phyloP scores from a whole-genome alignment of 139 green algal species.

The Chlorella sp. region DNA sequence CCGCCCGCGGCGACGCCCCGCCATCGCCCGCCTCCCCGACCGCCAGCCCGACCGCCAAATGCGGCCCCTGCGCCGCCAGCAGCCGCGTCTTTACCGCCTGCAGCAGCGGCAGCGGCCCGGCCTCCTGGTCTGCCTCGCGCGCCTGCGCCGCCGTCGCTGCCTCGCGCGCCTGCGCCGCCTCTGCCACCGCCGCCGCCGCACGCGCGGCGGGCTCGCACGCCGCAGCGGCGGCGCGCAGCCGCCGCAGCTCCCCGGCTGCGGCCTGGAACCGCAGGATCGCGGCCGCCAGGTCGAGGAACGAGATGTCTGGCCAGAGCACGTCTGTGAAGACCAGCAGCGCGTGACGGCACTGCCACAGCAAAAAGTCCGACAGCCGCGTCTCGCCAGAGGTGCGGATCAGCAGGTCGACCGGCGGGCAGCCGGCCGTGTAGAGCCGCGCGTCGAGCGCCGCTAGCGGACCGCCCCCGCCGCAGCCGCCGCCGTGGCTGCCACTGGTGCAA shows the following conservation, averaged over 20 bases:
- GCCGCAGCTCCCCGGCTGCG: constrained; percentile 9
- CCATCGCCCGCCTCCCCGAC: too few species aligned
- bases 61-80: too few species aligned
- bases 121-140: neutral
- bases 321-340: constrained; percentile 78
- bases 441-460: constrained; percentile 12
- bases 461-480: neutral
- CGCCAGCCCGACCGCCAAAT: too few species aligned
- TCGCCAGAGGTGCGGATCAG: constrained; percentile 91
- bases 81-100: too few species aligned
- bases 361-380: constrained; percentile 88
- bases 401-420: constrained; percentile 78
- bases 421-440: constrained; percentile 25
- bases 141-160: neutral
- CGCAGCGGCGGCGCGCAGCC: neutral
- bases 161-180: neutral
- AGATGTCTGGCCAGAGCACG: constrained; percentile 88
- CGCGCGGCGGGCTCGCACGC: neutral
- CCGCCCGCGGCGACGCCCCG: too few species aligned
- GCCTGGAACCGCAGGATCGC: constrained; percentile 65
- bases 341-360: constrained; percentile 76
- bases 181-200: neutral
- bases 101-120: too few species aligned
- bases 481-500: neutral
- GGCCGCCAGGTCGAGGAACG: constrained; percentile 70